Evolutionary conservation across 2,329 filamentous ascomycete species (phyloP).

Genomic region (Pseudogymnoascus sp.): DNA sequence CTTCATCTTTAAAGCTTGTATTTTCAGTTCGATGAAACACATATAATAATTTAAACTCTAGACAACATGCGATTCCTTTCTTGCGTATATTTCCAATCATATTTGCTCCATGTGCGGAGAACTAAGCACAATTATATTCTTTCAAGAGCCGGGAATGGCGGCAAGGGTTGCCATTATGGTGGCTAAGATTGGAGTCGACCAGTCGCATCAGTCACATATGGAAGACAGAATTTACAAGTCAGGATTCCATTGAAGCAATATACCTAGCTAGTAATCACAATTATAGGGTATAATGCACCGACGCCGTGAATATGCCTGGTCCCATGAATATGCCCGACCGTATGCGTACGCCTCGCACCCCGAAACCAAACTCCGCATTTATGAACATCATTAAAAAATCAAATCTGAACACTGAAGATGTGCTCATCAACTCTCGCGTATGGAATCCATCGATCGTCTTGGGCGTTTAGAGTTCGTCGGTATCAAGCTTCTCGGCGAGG

Average conservation of each 20-base stretch:
- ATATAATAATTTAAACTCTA: neutral
- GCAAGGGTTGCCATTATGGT: neutral
- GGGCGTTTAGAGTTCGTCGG: neutral
- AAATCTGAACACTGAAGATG: neutral
- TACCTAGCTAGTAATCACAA: slow-evolving; percentile 6
- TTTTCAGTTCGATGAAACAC: neutral
- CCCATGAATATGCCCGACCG: neutral
- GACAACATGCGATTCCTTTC: neutral
- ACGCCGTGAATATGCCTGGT: neutral
- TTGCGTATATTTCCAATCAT: neutral
- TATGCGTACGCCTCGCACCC: neutral
- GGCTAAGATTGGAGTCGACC: neutral
- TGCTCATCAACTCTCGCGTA: neutral
- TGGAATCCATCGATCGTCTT: neutral
- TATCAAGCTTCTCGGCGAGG: neutral
- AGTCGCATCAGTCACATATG: neutral
- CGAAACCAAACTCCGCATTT: neutral
- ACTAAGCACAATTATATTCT: neutral
- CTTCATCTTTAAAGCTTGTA: slow-evolving; percentile 1
- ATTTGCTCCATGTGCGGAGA: neutral
- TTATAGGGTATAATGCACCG: slow-evolving; percentile 8
- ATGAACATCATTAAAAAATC: neutral
- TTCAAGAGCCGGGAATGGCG: neutral
- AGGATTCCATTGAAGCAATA: slow-evolving; percentile 5
- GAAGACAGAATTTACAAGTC: neutral